Conservation (phyloP, 2,329 filamentous ascomycete genomes). For the Xylaria multiplex region DNA sequence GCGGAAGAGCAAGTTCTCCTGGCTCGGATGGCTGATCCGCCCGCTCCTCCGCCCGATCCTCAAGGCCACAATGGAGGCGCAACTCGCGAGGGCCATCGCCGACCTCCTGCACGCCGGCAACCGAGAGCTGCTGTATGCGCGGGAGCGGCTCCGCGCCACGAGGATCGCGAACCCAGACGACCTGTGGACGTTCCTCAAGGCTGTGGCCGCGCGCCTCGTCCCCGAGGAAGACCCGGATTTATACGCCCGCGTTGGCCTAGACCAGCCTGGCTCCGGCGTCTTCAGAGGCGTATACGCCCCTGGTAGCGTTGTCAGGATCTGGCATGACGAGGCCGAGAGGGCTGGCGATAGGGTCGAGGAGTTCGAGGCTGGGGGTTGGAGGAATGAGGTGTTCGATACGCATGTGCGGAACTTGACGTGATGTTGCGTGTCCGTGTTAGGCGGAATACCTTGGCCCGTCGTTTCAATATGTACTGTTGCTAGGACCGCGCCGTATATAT, state of each 20-base stretch:
- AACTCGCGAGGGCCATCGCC: constrained; percentile 77
- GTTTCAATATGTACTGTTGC: background rate
- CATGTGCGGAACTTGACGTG: constrained; percentile 43
- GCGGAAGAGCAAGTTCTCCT: constrained; percentile 77
- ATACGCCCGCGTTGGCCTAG: constrained; percentile 77
- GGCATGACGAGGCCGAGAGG: constrained; percentile 79
- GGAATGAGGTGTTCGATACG: constrained; percentile 79
- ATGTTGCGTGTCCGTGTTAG: background rate
- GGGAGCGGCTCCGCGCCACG: constrained; percentile 86
- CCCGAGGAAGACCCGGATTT: constrained; percentile 80
- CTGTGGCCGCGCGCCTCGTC: constrained; percentile 78
- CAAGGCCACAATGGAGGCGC: constrained; percentile 76
- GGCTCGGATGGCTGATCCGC: constrained; percentile 84
- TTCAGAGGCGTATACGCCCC: constrained; percentile 90
- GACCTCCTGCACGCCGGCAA: constrained; percentile 79
- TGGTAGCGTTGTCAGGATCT: constrained; percentile 88
- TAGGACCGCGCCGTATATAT: background rate
- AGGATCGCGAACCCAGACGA: constrained; percentile 84
- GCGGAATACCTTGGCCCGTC: no score
- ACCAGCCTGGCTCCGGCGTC: constrained; percentile 63
- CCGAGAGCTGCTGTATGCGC: constrained; percentile 84
- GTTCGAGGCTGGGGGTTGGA: constrained; percentile 36
- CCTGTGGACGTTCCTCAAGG: constrained; percentile 82
- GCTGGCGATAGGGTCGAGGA: constrained; percentile 81
- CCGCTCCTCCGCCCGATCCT: constrained; percentile 84